Evolutionary conservation across 345 rosid genomes (phyloP).

Genomic region (Lepidium didymum): DNA sequence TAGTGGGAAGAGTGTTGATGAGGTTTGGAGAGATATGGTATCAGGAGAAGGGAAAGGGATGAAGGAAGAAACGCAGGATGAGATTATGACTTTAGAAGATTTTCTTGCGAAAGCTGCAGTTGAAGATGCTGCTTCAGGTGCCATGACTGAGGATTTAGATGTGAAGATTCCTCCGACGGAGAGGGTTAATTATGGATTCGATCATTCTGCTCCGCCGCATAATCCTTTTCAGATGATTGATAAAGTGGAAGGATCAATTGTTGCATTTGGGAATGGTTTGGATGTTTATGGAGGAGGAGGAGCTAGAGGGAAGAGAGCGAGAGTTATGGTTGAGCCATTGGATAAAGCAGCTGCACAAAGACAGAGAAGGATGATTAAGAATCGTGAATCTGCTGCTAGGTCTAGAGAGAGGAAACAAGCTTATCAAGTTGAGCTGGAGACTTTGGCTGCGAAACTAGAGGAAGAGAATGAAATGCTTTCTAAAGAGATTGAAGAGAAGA

Average conservation of each 20-base stretch:
- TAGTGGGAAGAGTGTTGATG: conserved; percentile 45
- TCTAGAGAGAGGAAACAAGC: conserved; percentile 98
- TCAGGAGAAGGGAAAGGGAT: conserved; percentile 52
- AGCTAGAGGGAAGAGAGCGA: conserved; percentile 56
- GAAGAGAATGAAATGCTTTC: conserved; percentile 69
- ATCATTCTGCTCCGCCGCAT: conserved; percentile 18
- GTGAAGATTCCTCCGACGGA: conserved; percentile 36
- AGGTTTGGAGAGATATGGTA: conserved; percentile 87
- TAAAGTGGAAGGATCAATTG: conserved; percentile 30
- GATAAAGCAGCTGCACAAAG: conserved; percentile 92
- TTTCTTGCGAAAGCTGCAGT: conserved; percentile 68
- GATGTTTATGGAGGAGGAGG: conserved; percentile 24
- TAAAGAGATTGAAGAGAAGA: conserved; percentile 77
- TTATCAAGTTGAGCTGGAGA: conserved; percentile 86
- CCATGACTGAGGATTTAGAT: conserved; percentile 8
- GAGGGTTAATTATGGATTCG: conserved; percentile 46
- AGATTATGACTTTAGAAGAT: conserved; percentile 84
- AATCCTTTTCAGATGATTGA: conserved; percentile 54
- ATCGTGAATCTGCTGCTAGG: conserved; percentile 94
- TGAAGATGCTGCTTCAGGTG: conserved; percentile 22
- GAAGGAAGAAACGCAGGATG: conserved; percentile 72
- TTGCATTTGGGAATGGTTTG: conserved; percentile 27
- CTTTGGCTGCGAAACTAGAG: conserved; percentile 67
- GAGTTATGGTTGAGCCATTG: conserved; percentile 64
- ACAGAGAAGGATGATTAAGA: conserved; percentile 97